Conservation (phyloP, 371 early-diverging fungal genomes). For the Fennellomyces sp. region DNA sequence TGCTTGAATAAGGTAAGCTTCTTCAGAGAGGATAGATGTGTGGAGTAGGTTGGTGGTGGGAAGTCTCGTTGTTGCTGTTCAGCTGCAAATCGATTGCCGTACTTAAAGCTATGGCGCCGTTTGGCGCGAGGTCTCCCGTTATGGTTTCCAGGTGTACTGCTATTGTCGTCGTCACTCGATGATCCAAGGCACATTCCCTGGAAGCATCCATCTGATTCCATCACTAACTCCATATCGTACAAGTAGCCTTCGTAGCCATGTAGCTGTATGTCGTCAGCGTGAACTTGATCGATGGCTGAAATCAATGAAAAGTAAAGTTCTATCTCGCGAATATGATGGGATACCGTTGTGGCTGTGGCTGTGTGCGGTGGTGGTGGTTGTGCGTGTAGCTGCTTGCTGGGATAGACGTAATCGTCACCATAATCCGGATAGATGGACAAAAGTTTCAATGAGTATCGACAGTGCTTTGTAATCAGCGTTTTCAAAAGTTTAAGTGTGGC, state of each 20-base stretch:
- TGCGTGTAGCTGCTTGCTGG: not conserved
- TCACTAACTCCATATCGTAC: constrained; percentile 65
- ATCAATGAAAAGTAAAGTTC: constrained; percentile 68
- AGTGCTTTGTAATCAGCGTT: constrained; percentile 72
- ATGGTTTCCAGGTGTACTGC: not conserved
- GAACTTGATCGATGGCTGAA: constrained; percentile 51
- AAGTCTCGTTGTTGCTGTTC: not conserved
- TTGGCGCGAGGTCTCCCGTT: constrained; percentile 8
- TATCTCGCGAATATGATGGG: constrained; percentile 63
- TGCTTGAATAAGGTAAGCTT: constrained; percentile 34
- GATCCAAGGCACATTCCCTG: constrained; percentile 27
- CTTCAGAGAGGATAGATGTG: constrained; percentile 11
- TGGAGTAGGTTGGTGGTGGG: constrained; percentile 1
- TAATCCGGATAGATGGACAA: constrained; percentile 56
- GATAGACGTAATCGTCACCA: not conserved
- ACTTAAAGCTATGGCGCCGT: constrained; percentile 51
- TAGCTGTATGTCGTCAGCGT: constrained; percentile 47
- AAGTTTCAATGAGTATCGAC: constrained; percentile 66
- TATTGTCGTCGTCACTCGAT: not conserved
- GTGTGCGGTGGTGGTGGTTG: constrained; percentile 1
- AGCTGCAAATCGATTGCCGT: constrained; percentile 18
- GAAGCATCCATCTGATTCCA: constrained; percentile 61
- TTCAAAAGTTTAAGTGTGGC: constrained; percentile 77
- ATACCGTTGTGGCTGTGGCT: constrained; percentile 31
- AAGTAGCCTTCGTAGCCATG: constrained; percentile 75